Base-by-base conservation (phyloP, 352 stramenopile species). In the Phytophthora agathidicida region DNA sequence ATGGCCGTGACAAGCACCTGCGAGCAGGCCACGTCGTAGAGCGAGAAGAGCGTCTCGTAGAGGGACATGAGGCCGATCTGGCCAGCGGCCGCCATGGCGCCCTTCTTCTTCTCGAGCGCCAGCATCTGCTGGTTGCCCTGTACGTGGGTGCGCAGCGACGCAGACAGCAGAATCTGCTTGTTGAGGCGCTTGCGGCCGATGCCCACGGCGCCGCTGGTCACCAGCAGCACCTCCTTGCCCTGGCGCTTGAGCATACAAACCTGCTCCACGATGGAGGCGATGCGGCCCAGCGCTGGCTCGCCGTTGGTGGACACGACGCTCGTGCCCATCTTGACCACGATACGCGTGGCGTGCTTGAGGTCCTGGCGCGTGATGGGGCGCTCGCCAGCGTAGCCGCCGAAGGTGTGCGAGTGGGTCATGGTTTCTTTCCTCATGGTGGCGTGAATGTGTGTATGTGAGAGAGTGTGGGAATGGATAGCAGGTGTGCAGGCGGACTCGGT, bases 51-150 rank as follows among this genome's bases (percentile, higher is more conserved):
- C 57, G 88, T 97, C 60, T 96, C 92, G 71, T 99, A 99, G 26
- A 99, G 80, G 63, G 96, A 98, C 96, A 99, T 99, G 71, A 99
- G 89, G 32, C 97, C 96, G 49, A 99, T 97, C 71, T 99, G 96
- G 17, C 96, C 96, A 19, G 96, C 96, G 0, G 96, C 96, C 0
- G 86, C 86, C 83, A 91, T 95, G 7, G 83, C 78, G 43, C 83
- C 80, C 45, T 95, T 89, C 61, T 93, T 93, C 67, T 92, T 88
- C 46, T 97, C 82, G 14, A 98, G 86, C 32, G 76, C 75, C 41
- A 97, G 80, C 81, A 96, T 97, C 58, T 89, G 82, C 62, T 96
- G 89, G 68, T 94, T 90, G 51, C 85, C 88, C 45, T 94, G 85
- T 20, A 97, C 84, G 64, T 95, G 84, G 23, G 82, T 93, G 13